These are phyloP conservation scores for Orbilia oligospora DNA, from an alignment of 2,329 filamentous ascomycete genomes.

Conservation along the genomic window DNA sequence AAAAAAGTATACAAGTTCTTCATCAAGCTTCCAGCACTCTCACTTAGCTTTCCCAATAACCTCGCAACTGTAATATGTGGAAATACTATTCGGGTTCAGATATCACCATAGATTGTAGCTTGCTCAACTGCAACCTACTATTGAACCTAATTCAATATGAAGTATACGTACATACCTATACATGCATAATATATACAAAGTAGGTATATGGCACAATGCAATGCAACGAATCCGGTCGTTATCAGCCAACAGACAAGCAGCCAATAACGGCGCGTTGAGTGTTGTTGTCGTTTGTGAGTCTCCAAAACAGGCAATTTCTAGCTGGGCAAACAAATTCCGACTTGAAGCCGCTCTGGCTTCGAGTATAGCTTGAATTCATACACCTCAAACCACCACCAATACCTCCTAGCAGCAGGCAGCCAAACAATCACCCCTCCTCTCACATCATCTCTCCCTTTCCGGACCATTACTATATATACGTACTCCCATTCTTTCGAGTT, in stretches of 20 bases:
- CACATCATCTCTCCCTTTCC: slow-evolving; percentile 7
- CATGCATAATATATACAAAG: too few species aligned
- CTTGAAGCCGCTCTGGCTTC: slow-evolving; percentile 1
- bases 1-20: slow-evolving; percentile 16
- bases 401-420: slow-evolving; percentile 26
- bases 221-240: too few species aligned
- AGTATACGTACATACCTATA: too few species aligned
- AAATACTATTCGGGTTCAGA: background rate
- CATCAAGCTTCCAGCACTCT: background rate
- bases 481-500: background rate
- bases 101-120: background rate
- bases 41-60: background rate
- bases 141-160: too few species aligned
- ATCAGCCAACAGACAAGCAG: background rate
- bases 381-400: slow-evolving; percentile 5
- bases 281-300: slow-evolving; percentile 9
- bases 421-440: slow-evolving; percentile 24
- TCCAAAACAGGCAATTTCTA: slow-evolving; percentile 11
- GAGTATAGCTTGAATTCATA: slow-evolving; percentile 14
- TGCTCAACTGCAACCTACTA: too few species aligned
- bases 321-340: slow-evolving; percentile 22
- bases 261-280: slow-evolving; percentile 25
- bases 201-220: too few species aligned
- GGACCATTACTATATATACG: slow-evolving; percentile 6
- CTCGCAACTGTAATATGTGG: background rate